Conservation (phyloP, 768 basidiomycete species). For the Mycena alexandri region DNA sequence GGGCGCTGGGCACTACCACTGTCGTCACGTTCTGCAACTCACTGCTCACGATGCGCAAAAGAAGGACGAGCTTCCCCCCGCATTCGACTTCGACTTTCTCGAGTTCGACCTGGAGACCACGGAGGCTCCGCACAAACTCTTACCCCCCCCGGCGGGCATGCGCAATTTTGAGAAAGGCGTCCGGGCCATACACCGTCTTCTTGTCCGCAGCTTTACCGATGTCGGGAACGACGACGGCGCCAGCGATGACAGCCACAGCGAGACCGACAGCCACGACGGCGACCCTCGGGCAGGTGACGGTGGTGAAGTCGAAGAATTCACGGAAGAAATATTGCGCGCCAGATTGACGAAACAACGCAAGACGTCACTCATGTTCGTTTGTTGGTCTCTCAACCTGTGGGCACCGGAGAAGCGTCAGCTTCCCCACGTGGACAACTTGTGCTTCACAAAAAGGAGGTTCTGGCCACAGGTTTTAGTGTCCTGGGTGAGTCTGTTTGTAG, state of each 20-base stretch:
- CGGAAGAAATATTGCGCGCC: background rate
- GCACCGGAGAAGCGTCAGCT: too few species aligned
- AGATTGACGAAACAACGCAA: background rate
- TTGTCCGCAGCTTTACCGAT: background rate
- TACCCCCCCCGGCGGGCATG: background rate
- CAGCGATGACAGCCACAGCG: background rate
- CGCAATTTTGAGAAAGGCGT: constrained; percentile 10
- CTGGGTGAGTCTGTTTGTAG: constrained; percentile 14
- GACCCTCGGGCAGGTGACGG: too few species aligned
- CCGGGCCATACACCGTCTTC: constrained; percentile 4
- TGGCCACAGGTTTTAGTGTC: constrained; percentile 3
- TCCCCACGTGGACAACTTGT: background rate
- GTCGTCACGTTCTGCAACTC: too few species aligned
- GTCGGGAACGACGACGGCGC: background rate
- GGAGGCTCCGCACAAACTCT: background rate
- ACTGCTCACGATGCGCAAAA: too few species aligned
- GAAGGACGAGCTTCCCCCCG: too few species aligned
- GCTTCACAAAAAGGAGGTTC: background rate
- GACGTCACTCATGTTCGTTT: constrained; percentile 5
- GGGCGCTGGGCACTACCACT: too few species aligned
- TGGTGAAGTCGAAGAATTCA: constrained; percentile 7
- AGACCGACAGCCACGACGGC: background rate
- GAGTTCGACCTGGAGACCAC: too few species aligned
- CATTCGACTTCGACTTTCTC: too few species aligned
- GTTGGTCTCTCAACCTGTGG: constrained; percentile 27